Percentiles rank a stretch among this genome's conserved stretches.
These are phyloP conservation scores for Colletotrichum noveboracense DNA, from an alignment of 2,329 filamentous ascomycete species.

Conservation along the genomic window DNA sequence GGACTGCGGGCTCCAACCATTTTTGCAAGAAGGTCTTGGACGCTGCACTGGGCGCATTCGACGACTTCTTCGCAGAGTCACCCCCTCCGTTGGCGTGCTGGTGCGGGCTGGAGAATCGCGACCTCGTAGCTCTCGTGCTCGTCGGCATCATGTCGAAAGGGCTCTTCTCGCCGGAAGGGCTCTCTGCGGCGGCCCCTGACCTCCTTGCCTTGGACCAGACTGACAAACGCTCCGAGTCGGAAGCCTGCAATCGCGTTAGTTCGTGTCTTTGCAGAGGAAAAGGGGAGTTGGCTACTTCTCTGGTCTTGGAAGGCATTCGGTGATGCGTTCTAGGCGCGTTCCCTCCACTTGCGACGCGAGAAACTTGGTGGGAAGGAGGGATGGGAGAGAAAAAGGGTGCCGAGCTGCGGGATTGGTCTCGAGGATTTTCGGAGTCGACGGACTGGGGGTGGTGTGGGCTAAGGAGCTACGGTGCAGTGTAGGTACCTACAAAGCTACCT, in stretches of 20 bases:
- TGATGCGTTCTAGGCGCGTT: slow-evolving; percentile 27
- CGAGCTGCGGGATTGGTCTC: slow-evolving; percentile 21
- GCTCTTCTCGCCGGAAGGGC: slow-evolving; percentile 17
- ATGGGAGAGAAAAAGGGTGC: slow-evolving; percentile 25
- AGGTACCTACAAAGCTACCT: neutral
- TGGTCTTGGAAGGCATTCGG: slow-evolving; percentile 25
- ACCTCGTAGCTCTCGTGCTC: slow-evolving; percentile 56
- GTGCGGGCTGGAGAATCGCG: slow-evolving; percentile 62
- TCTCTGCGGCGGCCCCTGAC: slow-evolving; percentile 23
- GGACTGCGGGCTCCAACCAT: slow-evolving; percentile 64
- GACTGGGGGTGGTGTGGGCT: slow-evolving; percentile 19
- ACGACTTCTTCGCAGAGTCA: slow-evolving; percentile 13
- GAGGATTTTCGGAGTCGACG: slow-evolving; percentile 29
- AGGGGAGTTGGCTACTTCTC: slow-evolving; percentile 22
- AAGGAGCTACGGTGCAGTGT: slow-evolving; percentile 21
- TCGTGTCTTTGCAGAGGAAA: neutral
- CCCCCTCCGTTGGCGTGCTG: slow-evolving; percentile 32
- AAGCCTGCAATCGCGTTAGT: slow-evolving; percentile 14
- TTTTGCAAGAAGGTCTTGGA: slow-evolving; percentile 55
- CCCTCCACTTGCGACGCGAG: slow-evolving; percentile 27
- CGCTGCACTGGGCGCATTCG: slow-evolving; percentile 40
- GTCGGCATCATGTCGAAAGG: slow-evolving; percentile 40
- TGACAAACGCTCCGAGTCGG: slow-evolving; percentile 15
- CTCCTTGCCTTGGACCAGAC: slow-evolving; percentile 18
- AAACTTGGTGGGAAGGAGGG: slow-evolving; percentile 18